A percentile compares a stretch with the other conserved stretches of the same genome.
These are phyloP conservation scores for Mortierella sp. DNA, from an alignment of 371 early-diverging fungal genomes.

Conservation along the genomic window DNA sequence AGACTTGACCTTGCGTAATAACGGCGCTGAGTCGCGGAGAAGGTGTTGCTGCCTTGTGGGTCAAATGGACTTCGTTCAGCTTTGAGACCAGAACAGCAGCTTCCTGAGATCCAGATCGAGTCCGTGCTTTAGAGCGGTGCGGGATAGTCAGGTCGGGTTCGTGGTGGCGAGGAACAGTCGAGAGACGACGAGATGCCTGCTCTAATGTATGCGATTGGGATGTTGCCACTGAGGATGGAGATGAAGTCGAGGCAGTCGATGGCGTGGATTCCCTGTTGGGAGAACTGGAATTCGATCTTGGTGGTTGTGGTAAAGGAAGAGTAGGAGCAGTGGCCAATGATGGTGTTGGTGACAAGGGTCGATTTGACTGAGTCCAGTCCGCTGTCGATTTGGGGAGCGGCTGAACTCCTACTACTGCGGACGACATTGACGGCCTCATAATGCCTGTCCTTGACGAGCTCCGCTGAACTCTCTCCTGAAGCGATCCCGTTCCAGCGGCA, in stretches of 20 bases:
- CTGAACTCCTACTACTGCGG: neutral
- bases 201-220: neutral
- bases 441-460: slow-evolving; percentile 21
- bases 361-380: neutral
- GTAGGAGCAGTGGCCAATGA: slow-evolving; percentile 35
- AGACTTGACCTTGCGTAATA: neutral
- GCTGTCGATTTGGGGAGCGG: neutral
- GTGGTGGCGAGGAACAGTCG: slow-evolving; percentile 28
- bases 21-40: slow-evolving; percentile 32
- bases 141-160: slow-evolving; percentile 30
- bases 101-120: slow-evolving; percentile 38
- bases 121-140: slow-evolving; percentile 27
- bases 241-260: slow-evolving; percentile 9
- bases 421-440: slow-evolving; percentile 13
- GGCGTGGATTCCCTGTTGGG: slow-evolving; percentile 13
- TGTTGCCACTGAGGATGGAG: slow-evolving; percentile 6
- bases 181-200: neutral
- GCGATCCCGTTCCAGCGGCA: slow-evolving; percentile 18
- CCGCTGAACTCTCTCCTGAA: slow-evolving; percentile 45
- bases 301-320: slow-evolving; percentile 40
- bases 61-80: slow-evolving; percentile 11
- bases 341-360: slow-evolving; percentile 37
- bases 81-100: slow-evolving; percentile 16
- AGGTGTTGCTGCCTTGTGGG: slow-evolving; percentile 16
- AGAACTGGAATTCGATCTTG: slow-evolving; percentile 31